Evolutionary conservation across 2,329 filamentous ascomycete species (phyloP).

Genomic region (Fusarium torulosum): DNA sequence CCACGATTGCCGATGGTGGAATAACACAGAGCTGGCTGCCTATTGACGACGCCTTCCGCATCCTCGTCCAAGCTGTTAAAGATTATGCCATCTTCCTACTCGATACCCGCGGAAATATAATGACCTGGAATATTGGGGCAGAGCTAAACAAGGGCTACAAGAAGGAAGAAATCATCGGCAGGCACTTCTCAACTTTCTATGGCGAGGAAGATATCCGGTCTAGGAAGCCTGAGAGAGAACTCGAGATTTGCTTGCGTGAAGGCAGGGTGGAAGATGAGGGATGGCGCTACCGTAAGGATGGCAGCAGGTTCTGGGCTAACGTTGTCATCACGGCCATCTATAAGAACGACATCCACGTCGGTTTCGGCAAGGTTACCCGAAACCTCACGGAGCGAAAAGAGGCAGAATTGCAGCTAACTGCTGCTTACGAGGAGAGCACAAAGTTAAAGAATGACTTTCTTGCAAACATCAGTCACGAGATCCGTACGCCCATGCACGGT

Average conservation of each 20-base stretch:
- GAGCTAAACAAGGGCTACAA: conserved; percentile 12
- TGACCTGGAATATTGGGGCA: conserved; percentile 15
- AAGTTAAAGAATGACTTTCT: conserved; percentile 11
- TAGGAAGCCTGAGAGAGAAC: conserved; percentile 9
- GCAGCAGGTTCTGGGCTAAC: conserved; percentile 13
- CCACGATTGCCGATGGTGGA: neutral
- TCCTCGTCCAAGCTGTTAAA: conserved; percentile 14
- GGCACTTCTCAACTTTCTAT: conserved; percentile 11
- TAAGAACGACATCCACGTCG: conserved; percentile 11
- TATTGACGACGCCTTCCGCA: conserved; percentile 10
- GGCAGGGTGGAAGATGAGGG: conserved; percentile 14
- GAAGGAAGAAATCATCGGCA: conserved; percentile 16
- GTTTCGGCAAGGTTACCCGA: conserved; percentile 11
- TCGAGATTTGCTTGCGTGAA: conserved; percentile 12
- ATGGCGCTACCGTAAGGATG: conserved; percentile 18
- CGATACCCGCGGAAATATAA: conserved; percentile 6
- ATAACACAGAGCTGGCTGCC: conserved; percentile 10
- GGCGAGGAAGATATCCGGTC: conserved; percentile 15
- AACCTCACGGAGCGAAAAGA: conserved; percentile 16
- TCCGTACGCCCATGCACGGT: conserved; percentile 16
- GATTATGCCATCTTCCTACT: conserved; percentile 18
- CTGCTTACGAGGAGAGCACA: conserved; percentile 14
- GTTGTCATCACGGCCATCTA: conserved; percentile 15
- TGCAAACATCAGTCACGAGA: conserved; percentile 17
- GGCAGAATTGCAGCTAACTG: conserved; percentile 4